Percentiles rank a stretch among this genome's conserved stretches.
These are phyloP conservation scores for Acaromyces ingoldii DNA, from an alignment of 1,284 basidiomycete genomes.

Conservation along the genomic window DNA sequence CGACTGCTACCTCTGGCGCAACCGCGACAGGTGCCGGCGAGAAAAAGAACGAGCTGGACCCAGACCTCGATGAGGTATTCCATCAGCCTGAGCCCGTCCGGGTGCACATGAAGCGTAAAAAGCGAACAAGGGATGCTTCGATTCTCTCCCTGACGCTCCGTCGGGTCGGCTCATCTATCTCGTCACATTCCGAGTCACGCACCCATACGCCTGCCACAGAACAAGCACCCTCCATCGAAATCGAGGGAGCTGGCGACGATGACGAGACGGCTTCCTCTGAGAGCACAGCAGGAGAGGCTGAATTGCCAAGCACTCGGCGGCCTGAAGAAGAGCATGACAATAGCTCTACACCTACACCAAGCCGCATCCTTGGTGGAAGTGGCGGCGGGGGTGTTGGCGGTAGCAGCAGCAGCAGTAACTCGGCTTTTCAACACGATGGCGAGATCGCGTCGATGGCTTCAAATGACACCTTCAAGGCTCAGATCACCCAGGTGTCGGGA, in stretches of 20 bases:
- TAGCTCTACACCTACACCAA: slow-evolving; percentile 14
- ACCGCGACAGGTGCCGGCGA: background rate
- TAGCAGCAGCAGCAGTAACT: background rate
- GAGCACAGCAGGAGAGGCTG: too few species aligned
- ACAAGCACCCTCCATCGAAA: background rate
- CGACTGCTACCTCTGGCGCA: background rate
- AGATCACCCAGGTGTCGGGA: slow-evolving; percentile 24
- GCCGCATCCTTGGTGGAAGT: background rate
- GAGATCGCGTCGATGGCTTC: slow-evolving; percentile 11
- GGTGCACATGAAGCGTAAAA: slow-evolving; percentile 29
- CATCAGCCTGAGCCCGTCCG: slow-evolving; percentile 34
- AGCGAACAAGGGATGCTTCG: slow-evolving; percentile 33
- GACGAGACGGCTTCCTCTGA: too few species aligned
- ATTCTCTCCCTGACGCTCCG: slow-evolving; percentile 36
- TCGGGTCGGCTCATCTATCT: slow-evolving; percentile 33
- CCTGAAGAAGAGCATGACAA: slow-evolving; percentile 3
- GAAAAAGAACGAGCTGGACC: slow-evolving; percentile 24
- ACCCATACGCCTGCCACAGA: background rate
- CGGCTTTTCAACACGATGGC: background rate
- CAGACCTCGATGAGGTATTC: slow-evolving; percentile 35
- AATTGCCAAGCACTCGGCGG: too few species aligned
- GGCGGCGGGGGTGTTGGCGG: too few species aligned
- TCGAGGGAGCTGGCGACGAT: background rate
- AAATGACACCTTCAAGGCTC: slow-evolving; percentile 29
- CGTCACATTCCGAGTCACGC: slow-evolving; percentile 2